phyloP scores from a whole-genome alignment of 1,139 yeast genomes.

The Geotrichum bryndzae region DNA sequence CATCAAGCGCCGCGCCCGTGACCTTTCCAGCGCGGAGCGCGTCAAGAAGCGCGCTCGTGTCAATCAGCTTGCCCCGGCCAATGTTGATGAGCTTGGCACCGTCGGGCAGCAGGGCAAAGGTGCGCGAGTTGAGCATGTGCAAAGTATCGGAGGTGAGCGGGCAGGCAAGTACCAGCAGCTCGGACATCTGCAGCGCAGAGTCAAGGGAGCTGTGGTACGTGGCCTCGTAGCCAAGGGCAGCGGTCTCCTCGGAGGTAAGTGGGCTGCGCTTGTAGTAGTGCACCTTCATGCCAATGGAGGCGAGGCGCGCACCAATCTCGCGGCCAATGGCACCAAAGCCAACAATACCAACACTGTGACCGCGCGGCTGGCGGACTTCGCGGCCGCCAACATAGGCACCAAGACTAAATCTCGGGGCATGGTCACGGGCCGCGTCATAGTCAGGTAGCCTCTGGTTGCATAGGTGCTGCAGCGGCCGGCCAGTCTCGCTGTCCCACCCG shows the following conservation, averaged over 20 bases:
- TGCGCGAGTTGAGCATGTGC: slow-evolving; percentile 47
- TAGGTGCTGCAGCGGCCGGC: slow-evolving; percentile 35
- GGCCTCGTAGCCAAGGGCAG: slow-evolving; percentile 38
- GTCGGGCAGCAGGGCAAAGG: slow-evolving; percentile 44
- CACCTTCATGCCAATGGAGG: slow-evolving; percentile 59
- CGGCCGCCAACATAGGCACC: slow-evolving; percentile 49
- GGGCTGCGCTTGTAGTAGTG: slow-evolving; percentile 55
- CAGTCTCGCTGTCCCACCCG: slow-evolving; percentile 23
- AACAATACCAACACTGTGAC: slow-evolving; percentile 58
- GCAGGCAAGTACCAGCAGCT: slow-evolving; percentile 59
- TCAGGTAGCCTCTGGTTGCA: slow-evolving; percentile 39
- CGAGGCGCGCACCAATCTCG: slow-evolving; percentile 52
- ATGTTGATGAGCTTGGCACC: slow-evolving; percentile 67
- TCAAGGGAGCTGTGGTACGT: slow-evolving; percentile 41
- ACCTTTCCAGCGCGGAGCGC: slow-evolving; percentile 65
- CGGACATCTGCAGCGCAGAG: slow-evolving; percentile 40
- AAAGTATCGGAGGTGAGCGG: slow-evolving; percentile 60
- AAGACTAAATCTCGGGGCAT: slow-evolving; percentile 28
- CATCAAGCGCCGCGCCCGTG: slow-evolving; percentile 55
- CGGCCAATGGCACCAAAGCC: slow-evolving; percentile 80
- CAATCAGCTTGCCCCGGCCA: slow-evolving; percentile 71
- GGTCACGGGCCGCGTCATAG: slow-evolving; percentile 16
- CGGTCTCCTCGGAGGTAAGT: slow-evolving; percentile 36
- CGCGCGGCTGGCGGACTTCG: slow-evolving; percentile 38
- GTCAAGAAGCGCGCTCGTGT: slow-evolving; percentile 56